Evolutionary conservation across 2,329 filamentous ascomycete species (phyloP), one percentile per base, ranked within the genome.

Genomic region (Exutisphaerella laricina): DNA sequence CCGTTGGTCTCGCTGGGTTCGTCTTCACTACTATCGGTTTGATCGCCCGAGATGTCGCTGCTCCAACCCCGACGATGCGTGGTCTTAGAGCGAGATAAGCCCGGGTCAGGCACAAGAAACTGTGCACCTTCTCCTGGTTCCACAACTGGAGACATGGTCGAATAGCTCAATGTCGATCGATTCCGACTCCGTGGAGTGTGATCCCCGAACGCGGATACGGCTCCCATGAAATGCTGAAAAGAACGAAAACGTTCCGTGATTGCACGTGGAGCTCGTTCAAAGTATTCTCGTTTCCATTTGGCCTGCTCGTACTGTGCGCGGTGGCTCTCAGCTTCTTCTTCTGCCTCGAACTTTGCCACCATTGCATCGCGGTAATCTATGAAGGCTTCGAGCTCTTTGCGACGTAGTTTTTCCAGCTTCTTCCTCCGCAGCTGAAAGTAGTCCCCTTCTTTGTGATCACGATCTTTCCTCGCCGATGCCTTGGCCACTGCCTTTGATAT

Each of bases 41-140:
- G 60, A 46, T 63, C 60, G 17, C 55, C 58, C 21, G 53, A 60
- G 22, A 63, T 58, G 38, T 63, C 60, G 41, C 56, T 63, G 35
- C 59, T 63, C 49, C 50, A 62, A n/a, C 53, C 57, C 42, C 58
- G 48, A 17, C 48, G 45, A 41, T 60, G 57, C 26, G 39, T 28
- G 7, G 52, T 50, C 44, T 50, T 55, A 5, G 43, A 36, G 14
- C 46, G 45, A n/a, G 47, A 41, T 7, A 56, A 41, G 3, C 45
- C 46, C 30, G 45, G 52, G 10, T 58, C 54, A 5, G 57, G 53
- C 8, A 32, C 42, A 4, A 57, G 43, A 25, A 53, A 56, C 21
- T 54, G 48, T 5, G 38, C 34, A n/a, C 44, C 50, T 22, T 53
- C 48, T 8, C 48, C 38, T 2, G 48, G 43, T 3, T 49, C 56